Percentiles rank a stretch among this genome's conserved stretches.
phyloP scores from a whole-genome alignment of 225 moss, liverwort and hornwort genomes.

The Sphagnum contortum region DNA sequence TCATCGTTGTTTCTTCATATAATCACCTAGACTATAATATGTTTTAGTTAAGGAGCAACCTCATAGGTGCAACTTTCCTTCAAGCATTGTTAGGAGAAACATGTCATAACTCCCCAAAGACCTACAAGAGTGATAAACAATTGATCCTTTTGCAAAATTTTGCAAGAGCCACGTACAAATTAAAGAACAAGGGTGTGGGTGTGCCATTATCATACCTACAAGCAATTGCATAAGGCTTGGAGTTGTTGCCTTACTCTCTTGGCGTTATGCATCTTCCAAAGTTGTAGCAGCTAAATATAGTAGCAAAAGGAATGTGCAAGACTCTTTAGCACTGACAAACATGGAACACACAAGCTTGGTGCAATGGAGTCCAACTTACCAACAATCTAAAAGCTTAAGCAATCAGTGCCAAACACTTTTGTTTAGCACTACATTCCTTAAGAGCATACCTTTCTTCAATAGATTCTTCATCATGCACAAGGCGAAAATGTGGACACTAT shows the following conservation, averaged over 20 bases:
- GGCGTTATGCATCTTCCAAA: no score
- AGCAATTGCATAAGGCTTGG: no score
- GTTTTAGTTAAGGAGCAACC: constrained; percentile 9
- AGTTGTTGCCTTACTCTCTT: no score
- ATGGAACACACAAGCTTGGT: not conserved
- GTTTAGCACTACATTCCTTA: not conserved
- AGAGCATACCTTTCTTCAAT: not conserved
- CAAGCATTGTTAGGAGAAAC: constrained; percentile 29
- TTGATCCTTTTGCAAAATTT: not conserved
- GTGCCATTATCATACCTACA: no score
- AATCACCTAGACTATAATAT: constrained; percentile 13
- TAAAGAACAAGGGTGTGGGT: not conserved
- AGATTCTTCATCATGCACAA: not conserved
- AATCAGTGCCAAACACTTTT: not conserved
- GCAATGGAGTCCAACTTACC: not conserved
- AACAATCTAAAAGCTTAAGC: not conserved
- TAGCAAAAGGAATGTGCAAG: not conserved
- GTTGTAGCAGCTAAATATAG: no score
- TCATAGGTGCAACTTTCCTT: constrained; percentile 8
- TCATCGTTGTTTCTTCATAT: constrained; percentile 21
- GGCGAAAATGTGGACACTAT: not conserved
- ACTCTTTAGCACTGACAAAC: constrained; percentile 1
- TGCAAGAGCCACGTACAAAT: not conserved
- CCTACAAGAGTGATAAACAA: not conserved
- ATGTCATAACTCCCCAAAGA: not conserved